Base-by-base conservation (phyloP, 495 filamentous ascomycete genomes). In the Hapsidospora chrysogenum region DNA sequence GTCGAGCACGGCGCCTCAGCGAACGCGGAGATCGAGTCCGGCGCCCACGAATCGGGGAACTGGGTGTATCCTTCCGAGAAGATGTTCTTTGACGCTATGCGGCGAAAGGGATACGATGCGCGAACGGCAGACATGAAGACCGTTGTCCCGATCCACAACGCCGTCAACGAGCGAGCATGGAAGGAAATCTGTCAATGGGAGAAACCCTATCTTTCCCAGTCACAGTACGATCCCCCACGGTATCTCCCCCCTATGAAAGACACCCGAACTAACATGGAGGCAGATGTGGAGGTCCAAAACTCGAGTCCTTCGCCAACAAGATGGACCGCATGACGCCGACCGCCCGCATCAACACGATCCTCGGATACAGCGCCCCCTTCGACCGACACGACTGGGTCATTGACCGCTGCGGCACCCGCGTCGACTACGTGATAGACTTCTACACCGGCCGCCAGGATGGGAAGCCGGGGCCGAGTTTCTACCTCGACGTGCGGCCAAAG, bases 391-490 rank as follows among this genome's bases (percentile, higher is more conserved):
- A 97, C 56, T 96, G 89, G 89, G 78, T 93, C 11, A 77, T 97
- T 8, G 86, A 96, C 54, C 63, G 89, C 38, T 95, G 89, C 44
- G 87, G 85, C n/a, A 78, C 72, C 44, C 66, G 66, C 44, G 57
- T 97, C 27, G 89, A 95, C 49, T 97, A 97, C 51, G 75, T 97
- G 17, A 97, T 97, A 55, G 89, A 97, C 57, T 97, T 96, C 52
- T 97, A 97, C 53, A 71, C 78, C 20, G 89, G 89, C 0, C 81
- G 76, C 43, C 61, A 68, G 32, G 55, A 60, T 18, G 49, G 48
- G 25, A 54, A 39, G 22, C 61, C 52, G 4, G 61, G 58, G 0
- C 54, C 95, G 41, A 92, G 77, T 42, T 97, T 97, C 53, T 95
- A 83, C 54, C 56, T 97, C 39, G 89, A 97, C 52, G 89, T 96